These are phyloP conservation scores for Phialemoniopsis sp. DNA, from an alignment of 2,329 filamentous ascomycete species.

Conservation along the genomic window DNA sequence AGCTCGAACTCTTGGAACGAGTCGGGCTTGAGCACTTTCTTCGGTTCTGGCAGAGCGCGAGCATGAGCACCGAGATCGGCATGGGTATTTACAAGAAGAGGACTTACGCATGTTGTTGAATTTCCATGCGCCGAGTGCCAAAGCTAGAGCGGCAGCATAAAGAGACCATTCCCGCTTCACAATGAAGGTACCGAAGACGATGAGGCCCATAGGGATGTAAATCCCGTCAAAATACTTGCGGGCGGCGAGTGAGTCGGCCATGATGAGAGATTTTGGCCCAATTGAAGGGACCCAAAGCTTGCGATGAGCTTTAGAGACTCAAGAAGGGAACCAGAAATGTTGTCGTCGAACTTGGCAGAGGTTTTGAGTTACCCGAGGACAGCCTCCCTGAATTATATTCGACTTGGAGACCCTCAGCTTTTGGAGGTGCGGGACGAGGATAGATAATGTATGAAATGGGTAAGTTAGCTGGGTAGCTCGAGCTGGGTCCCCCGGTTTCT, in stretches of 20 bases:
- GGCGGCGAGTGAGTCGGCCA: conserved; percentile 42
- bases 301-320: background rate
- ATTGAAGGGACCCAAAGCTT: no score
- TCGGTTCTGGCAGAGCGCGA: conserved; percentile 49
- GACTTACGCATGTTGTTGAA: conserved; percentile 66
- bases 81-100: background rate
- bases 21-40: conserved; percentile 81
- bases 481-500: no score
- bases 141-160: conserved; percentile 64
- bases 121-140: conserved; percentile 66
- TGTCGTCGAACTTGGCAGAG: no score
- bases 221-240: conserved; percentile 71
- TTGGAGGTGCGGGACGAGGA: no score
- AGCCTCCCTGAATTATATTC: no score
- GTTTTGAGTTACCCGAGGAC: no score
- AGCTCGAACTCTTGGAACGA: conserved; percentile 90
- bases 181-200: conserved; percentile 72
- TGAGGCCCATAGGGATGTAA: conserved; percentile 76
- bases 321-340: background rate
- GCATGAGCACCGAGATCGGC: background rate
- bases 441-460: no score
- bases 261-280: conserved; percentile 15
- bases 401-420: no score
- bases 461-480: no score
- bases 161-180: conserved; percentile 74